phyloP scores from a whole-genome alignment of 257 asterid genomes.

The Knoxia roxburghii region DNA sequence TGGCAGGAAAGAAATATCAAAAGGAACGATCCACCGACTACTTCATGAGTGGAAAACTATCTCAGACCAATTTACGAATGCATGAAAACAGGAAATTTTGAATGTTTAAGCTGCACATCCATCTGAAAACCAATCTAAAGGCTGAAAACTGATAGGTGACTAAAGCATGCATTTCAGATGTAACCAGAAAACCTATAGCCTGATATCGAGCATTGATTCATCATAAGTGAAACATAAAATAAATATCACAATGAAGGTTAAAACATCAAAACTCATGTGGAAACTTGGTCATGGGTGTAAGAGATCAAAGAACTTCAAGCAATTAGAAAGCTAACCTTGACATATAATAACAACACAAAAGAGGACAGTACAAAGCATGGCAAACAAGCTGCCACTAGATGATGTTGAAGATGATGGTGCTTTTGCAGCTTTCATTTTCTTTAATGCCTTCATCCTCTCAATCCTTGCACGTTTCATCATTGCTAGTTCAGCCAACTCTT shows the following conservation, averaged over 20 bases:
- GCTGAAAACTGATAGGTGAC: background rate
- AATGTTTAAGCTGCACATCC: background rate
- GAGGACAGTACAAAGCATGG: slow-evolving; percentile 60
- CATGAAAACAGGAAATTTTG: background rate
- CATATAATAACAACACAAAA: slow-evolving; percentile 57
- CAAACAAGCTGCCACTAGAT: slow-evolving; percentile 49
- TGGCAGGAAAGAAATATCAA: background rate
- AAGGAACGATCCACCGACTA: background rate
- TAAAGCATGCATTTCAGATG: too few species aligned
- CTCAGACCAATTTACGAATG: background rate
- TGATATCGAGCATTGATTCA: background rate
- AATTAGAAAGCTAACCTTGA: slow-evolving; percentile 44
- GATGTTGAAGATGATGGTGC: slow-evolving; percentile 32
- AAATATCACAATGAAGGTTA: too few species aligned
- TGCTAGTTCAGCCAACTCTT: slow-evolving; percentile 64
- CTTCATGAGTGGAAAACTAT: background rate
- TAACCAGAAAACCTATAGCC: background rate
- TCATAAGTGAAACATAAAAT: background rate
- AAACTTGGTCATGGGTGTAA: background rate
- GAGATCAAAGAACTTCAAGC: background rate
- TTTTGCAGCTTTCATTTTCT: slow-evolving; percentile 61
- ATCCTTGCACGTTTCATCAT: slow-evolving; percentile 66
- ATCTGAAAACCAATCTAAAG: background rate
- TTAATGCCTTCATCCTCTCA: slow-evolving; percentile 72
- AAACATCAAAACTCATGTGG: background rate